These are phyloP conservation scores for Meredithiella fracta DNA, from an alignment of 2,329 filamentous ascomycete genomes.

Conservation along the genomic window DNA sequence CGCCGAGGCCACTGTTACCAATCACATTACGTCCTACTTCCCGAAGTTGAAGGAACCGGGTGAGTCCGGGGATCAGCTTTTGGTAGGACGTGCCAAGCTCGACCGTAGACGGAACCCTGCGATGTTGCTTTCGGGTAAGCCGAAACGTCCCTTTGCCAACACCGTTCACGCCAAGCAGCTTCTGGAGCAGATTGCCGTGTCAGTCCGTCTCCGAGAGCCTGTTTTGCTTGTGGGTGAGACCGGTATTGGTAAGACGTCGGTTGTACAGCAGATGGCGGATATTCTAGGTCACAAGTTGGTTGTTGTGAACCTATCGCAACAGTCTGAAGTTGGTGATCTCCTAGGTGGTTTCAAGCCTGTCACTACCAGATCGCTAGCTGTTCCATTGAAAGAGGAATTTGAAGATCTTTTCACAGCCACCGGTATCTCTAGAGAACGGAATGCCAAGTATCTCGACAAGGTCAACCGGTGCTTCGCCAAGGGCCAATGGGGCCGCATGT, in stretches of 20 bases:
- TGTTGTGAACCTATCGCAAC: conserved; percentile 90
- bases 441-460: conserved; percentile 69
- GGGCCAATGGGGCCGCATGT: conserved; percentile 73
- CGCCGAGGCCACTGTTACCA: conserved; percentile 62
- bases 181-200: conserved; percentile 74
- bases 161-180: conserved; percentile 71
- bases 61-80: conserved; percentile 28
- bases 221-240: conserved; percentile 95
- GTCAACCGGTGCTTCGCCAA: conserved; percentile 65
- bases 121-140: conserved; percentile 30
- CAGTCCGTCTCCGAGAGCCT: conserved; percentile 71
- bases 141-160: conserved; percentile 61
- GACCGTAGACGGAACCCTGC: conserved; percentile 37
- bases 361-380: conserved; percentile 69
- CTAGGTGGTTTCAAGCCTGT: conserved; percentile 94
- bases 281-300: conserved; percentile 73
- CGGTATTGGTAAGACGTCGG: conserved; percentile 93
- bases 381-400: conserved; percentile 87
- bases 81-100: conserved; percentile 50
- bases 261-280: conserved; percentile 80
- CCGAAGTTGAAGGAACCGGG: conserved; percentile 50
- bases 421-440: conserved; percentile 70
- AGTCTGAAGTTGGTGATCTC: conserved; percentile 92
- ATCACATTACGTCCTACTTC: conserved; percentile 58
- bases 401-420: conserved; percentile 76